Base-by-base conservation (phyloP, 768 basidiomycete species). In the Nevesoporus exiguus region DNA sequence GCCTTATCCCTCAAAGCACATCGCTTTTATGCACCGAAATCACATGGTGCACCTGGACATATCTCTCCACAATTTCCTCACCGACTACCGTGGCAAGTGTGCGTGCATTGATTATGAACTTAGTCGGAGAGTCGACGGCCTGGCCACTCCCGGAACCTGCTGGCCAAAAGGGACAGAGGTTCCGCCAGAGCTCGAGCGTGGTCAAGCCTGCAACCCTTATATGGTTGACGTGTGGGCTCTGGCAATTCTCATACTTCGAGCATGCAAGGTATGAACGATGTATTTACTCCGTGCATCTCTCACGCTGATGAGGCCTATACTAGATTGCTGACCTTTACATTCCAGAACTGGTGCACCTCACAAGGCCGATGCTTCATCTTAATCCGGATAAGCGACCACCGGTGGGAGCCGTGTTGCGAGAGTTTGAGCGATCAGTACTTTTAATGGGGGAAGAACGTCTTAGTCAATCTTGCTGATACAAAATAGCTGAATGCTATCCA, bases 201-300 rank as follows among this genome's bases (percentile, higher is more conserved):
- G 76, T 19, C 77, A 75, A 41, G 66, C 63, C 47, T 63, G 63
- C 36, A 79, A 88, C 66, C 83, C 86, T 5, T 89, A 80, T 65
- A 88, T 86, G 70, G 71, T 86, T 8, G 88, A 90, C 62, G 77
- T 90, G 2, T 90, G 86, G 84, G 84, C 85, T 14, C 68, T 88
- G 29, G 88, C 76, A 19, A 73, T 86, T 15, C 73, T 88, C 4
- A 80, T 90, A 27, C 66, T 87, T 39, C 78, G 81, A 21, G 81
- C 81, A 39, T 84, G 82, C 73, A 80, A 87, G 72, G 88, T 86
- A 69, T 44, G 74, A 61, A 15, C 19, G 33, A 29, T 39, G 7
- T 19, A n/a, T n/a, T 11, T 42, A 10, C 36, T 30, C n/a, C 22
- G 6, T 49, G 5, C 29, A 13, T 49, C 21, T 46, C 40, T 21